Evolutionary conservation across 495 filamentous ascomycete genomes (phyloP).

Genomic region (Xylaria scruposa): DNA sequence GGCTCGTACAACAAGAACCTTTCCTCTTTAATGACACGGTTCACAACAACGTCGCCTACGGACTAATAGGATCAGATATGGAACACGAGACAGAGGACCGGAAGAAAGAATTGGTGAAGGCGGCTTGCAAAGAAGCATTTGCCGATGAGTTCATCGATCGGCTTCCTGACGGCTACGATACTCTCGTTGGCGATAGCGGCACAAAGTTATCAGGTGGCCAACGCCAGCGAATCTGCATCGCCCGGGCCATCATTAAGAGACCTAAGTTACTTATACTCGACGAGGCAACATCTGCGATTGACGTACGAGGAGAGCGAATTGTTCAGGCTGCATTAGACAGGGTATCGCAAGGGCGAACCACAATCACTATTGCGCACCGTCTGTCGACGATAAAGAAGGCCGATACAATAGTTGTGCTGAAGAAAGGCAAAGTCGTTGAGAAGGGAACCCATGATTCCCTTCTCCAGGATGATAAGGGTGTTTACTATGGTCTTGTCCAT

Average conservation of each 20-base stretch:
- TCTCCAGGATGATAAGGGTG: constrained; percentile 62
- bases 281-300: constrained; percentile 84
- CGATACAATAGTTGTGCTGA: constrained; percentile 71
- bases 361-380: constrained; percentile 78
- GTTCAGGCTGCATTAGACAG: constrained; percentile 76
- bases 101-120: constrained; percentile 60
- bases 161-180: constrained; percentile 65
- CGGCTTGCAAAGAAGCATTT: constrained; percentile 64
- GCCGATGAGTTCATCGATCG: constrained; percentile 65
- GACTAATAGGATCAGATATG: constrained; percentile 64
- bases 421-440: constrained; percentile 67
- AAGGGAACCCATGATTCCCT: constrained; percentile 74
- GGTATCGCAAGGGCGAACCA: constrained; percentile 72
- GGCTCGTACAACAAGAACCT: constrained; percentile 74
- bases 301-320: constrained; percentile 70
- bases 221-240: constrained; percentile 74
- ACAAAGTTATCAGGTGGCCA: constrained; percentile 62
- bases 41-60: constrained; percentile 66
- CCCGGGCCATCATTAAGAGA: constrained; percentile 72
- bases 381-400: constrained; percentile 74
- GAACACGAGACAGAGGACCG: constrained; percentile 58
- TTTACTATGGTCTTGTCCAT: constrained; percentile 61
- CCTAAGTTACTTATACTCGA: constrained; percentile 84
- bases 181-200: constrained; percentile 57
- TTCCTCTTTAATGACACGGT: constrained; percentile 78